phyloP scores from a whole-genome alignment of 2,329 filamentous ascomycete genomes.

The Thermothelomyces thermophilus region DNA sequence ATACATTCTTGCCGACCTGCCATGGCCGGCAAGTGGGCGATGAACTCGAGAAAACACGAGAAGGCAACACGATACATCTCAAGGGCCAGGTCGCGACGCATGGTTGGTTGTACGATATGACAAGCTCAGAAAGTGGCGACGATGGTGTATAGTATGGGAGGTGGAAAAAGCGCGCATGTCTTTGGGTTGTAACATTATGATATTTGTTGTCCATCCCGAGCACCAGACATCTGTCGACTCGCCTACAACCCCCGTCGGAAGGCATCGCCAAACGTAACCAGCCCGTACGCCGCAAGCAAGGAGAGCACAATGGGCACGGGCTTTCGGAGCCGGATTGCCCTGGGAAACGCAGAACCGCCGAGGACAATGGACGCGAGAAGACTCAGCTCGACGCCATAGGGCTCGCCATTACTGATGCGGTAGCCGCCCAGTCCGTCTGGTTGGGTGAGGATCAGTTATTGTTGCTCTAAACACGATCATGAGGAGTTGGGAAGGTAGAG shows the following conservation, averaged over 20 bases:
- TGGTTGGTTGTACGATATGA: slow-evolving; percentile 9
- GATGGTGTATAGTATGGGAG: slow-evolving; percentile 13
- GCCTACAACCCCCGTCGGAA: slow-evolving; percentile 39
- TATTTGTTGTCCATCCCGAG: background rate
- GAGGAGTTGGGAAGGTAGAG: too few relatives aligned
- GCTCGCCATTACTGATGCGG: slow-evolving; percentile 65
- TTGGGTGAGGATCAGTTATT: slow-evolving; percentile 2
- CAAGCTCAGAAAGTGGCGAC: background rate
- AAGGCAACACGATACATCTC: background rate
- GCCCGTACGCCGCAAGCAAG: slow-evolving; percentile 68
- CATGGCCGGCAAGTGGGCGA: background rate
- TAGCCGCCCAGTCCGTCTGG: slow-evolving; percentile 71
- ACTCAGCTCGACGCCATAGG: slow-evolving; percentile 84
- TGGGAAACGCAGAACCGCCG: slow-evolving; percentile 75
- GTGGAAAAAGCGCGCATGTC: background rate
- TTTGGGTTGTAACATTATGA: slow-evolving; percentile 12
- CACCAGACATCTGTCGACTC: background rate
- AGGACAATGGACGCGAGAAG: slow-evolving; percentile 82
- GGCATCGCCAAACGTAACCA: slow-evolving; percentile 72
- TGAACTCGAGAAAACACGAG: background rate
- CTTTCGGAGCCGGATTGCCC: slow-evolving; percentile 78
- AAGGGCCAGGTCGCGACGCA: background rate
- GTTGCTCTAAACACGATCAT: background rate
- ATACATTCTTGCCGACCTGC: background rate
- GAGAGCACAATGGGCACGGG: slow-evolving; percentile 77